Base-by-base conservation (phyloP, 1,284 basidiomycete species). In the Trametes pubescens region DNA sequence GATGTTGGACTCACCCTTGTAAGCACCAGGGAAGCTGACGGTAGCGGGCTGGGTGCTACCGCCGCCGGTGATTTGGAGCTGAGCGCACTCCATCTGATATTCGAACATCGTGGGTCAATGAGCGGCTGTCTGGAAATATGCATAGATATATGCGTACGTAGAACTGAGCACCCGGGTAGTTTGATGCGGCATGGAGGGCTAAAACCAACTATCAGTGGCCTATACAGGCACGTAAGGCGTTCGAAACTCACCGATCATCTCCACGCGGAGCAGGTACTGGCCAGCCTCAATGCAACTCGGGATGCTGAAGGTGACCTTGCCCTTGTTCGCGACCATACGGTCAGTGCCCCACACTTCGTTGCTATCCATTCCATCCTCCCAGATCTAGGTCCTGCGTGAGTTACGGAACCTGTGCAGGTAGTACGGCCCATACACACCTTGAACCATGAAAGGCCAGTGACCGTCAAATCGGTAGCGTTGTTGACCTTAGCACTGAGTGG, bases 391-490 rank as follows among this genome's bases (percentile, higher is more conserved):
- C 4, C 7, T 5, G 26, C 5, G 2, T 34, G 3, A 55, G 22
- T 37, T 13, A 13, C 2, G 9, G 13, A 13, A 24, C 9, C 14
- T 8, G 1, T 18, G 10, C 9, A 34, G 13, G 11, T 21, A 26
- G n/a, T 0, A 7, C 3, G 1, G 14, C 1, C 21, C 8, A 13
- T 4, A 55, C 67, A 77, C 37, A 83, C 83, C 75, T 85, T 86
- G 77, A 86, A 86, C 83, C 84, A 85, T 48, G 83, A 74, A 14
- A 87, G 74, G 21, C 84, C 84, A 7, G 84, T 85, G 3, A 85
- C 84, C 21, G 61, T 68, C 29, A 77, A 72, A 65, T 84, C 82
- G 0, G 77, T 78, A 2, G 84, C 84, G 59, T 75, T 75, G 26
- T 78, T 75, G 18, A 86, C 77, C 64, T 82, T 74, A 0, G 84